Percentiles rank a stretch among this genome's conserved stretches.
Conservation (phyloP, 2,329 filamentous ascomycete genomes). For the Sporothrix protearum region DNA sequence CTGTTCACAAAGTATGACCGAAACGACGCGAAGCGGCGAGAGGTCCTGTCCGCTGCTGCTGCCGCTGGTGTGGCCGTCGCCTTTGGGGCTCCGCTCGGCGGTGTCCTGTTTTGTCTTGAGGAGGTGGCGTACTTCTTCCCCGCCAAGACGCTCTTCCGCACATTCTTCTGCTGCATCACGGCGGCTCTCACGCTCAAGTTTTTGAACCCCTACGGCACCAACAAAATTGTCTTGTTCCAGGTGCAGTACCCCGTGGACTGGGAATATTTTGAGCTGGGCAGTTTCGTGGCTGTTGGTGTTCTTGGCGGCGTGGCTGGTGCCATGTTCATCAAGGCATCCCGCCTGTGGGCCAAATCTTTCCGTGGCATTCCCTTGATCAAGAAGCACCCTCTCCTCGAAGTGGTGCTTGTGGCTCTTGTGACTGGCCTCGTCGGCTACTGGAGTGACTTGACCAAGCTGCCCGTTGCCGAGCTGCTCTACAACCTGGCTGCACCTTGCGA, state of each 20-base stretch:
- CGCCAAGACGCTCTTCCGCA: slow-evolving; percentile 92
- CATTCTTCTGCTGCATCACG: slow-evolving; percentile 96
- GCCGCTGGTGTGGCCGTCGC: slow-evolving; percentile 91
- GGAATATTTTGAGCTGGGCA: slow-evolving; percentile 85
- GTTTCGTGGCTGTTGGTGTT: slow-evolving; percentile 81
- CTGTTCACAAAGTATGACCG: slow-evolving; percentile 90
- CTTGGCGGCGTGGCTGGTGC: slow-evolving; percentile 82
- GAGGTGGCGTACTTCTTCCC: slow-evolving; percentile 98
- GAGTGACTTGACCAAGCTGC: slow-evolving; percentile 84
- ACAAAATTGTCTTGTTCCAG: slow-evolving; percentile 95
- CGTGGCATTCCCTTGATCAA: slow-evolving; percentile 78
- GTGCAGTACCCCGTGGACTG: slow-evolving; percentile 88
- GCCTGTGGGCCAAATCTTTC: slow-evolving; percentile 85
- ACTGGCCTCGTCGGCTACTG: slow-evolving; percentile 88
- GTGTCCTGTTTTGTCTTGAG: slow-evolving; percentile 88
- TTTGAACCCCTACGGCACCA: slow-evolving; percentile 89
- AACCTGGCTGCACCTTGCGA: slow-evolving; percentile 88
- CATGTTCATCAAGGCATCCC: slow-evolving; percentile 93
- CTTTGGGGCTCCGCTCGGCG: slow-evolving; percentile 82
- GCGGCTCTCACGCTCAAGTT: slow-evolving; percentile 91
- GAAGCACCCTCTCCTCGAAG: slow-evolving; percentile 77
- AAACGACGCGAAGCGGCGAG: slow-evolving; percentile 91
- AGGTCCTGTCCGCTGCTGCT: slow-evolving; percentile 88
- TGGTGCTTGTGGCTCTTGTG: slow-evolving; percentile 77
- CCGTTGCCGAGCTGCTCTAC: slow-evolving; percentile 85